Conservation (phyloP, 2,329 filamentous ascomycete genomes). For the Paracorniculantispora psalliotae region DNA sequence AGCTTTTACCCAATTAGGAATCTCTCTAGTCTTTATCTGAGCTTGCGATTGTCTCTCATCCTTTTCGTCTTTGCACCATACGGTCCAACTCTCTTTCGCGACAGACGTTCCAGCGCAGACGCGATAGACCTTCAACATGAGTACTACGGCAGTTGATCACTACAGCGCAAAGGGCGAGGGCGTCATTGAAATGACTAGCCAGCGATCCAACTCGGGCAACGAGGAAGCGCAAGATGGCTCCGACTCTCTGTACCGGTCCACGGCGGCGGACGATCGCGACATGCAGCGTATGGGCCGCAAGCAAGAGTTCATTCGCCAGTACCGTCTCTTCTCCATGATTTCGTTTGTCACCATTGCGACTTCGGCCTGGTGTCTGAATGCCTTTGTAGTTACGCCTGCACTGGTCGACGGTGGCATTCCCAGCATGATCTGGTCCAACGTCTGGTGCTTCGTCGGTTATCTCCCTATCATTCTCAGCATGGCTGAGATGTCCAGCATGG, state of each 20-base stretch:
- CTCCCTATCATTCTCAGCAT: conserved; percentile 16
- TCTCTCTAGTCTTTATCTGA: not conserved
- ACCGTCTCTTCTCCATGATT: conserved; percentile 12
- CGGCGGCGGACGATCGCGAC: conserved; percentile 1
- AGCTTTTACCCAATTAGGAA: not conserved
- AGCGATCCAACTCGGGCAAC: not conserved
- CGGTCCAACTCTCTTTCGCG: not conserved
- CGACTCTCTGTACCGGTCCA: not conserved
- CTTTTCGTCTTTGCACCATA: not conserved
- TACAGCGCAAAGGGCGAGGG: not conserved
- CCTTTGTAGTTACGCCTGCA: conserved; percentile 9
- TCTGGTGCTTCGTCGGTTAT: conserved; percentile 10
- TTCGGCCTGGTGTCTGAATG: conserved; percentile 2
- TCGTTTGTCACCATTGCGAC: conserved; percentile 12
- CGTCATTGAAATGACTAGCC: not conserved
- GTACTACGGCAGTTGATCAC: not conserved
- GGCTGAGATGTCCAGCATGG: conserved; percentile 20
- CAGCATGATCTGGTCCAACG: conserved; percentile 10
- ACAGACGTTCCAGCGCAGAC: not conserved
- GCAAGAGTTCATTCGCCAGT: conserved; percentile 12
- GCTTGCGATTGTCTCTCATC: not conserved
- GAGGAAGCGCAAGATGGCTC: conserved; percentile 1
- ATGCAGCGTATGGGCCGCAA: conserved; percentile 13
- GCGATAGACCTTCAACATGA: not conserved
- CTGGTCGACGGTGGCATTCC: conserved; percentile 12